Evolutionary conservation across 306 rosid species (phyloP).

Genomic region (Urtica urens): DNA sequence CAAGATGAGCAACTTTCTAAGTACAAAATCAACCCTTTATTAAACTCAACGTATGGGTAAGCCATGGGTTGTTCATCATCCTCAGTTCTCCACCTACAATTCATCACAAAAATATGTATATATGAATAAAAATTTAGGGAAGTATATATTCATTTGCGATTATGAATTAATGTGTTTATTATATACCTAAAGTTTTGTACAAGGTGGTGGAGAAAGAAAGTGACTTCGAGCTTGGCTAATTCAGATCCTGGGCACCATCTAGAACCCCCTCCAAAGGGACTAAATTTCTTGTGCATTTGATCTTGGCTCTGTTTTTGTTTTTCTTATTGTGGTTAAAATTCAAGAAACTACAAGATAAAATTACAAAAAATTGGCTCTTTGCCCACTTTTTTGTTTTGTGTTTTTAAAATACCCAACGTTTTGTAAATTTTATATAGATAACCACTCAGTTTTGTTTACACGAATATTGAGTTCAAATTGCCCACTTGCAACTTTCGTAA

Average conservation of each 20-base stretch:
- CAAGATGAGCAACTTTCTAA: conserved; percentile 20
- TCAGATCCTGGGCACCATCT: conserved; percentile 32
- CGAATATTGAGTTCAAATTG: too few species aligned
- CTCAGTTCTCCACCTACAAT: conserved; percentile 26
- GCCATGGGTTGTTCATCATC: conserved; percentile 24
- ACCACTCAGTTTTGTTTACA: too few species aligned
- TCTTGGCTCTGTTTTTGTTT: conserved; percentile 15
- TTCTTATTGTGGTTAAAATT: not conserved
- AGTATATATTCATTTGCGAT: not conserved
- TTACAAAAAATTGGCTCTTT: not conserved
- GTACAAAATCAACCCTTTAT: conserved; percentile 15
- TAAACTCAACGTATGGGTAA: conserved; percentile 28
- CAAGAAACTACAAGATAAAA: not conserved
- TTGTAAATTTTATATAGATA: too few species aligned
- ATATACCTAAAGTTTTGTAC: conserved; percentile 23
- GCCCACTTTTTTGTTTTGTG: too few species aligned
- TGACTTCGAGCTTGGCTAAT: conserved; percentile 24
- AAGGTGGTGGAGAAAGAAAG: conserved; percentile 29
- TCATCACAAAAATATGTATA: not conserved
- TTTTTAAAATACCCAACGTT: too few species aligned
- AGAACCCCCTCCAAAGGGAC: conserved; percentile 31
- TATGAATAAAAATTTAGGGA: not conserved
- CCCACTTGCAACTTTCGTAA: too few species aligned
- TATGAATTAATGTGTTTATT: not conserved
- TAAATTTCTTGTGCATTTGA: conserved; percentile 21